A percentile compares a stretch with the other conserved stretches of the same genome.
Evolutionary conservation across 805 yeast species (phyloP).

Genomic region (Myxozyma sirexii): DNA sequence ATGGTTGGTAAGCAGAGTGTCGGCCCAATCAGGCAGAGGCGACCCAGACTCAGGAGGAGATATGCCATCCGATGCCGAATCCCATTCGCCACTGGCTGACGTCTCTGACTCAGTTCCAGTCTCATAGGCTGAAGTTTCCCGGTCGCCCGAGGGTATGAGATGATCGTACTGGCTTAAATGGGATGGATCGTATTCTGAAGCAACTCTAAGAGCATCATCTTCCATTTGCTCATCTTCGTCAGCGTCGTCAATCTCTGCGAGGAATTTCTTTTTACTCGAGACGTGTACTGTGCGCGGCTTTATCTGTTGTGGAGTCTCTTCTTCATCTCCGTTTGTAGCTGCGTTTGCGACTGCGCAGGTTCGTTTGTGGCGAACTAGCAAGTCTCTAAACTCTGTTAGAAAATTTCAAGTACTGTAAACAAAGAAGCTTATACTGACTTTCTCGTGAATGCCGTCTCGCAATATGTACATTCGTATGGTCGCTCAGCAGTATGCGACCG

Average conservation of each 20-base stretch:
- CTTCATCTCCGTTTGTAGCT: background rate
- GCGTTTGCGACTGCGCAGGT: conserved; percentile 22
- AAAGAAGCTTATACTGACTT: too few relatives aligned
- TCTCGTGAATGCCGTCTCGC: conserved; percentile 68
- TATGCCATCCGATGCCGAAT: conserved; percentile 11
- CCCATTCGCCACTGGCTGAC: conserved; percentile 14
- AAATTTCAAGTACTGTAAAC: background rate
- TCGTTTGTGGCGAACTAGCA: conserved; percentile 20
- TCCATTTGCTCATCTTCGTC: conserved; percentile 4
- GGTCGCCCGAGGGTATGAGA: conserved; percentile 5
- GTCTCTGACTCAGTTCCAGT: conserved; percentile 12
- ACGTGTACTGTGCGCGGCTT: background rate
- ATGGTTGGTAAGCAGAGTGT: background rate
- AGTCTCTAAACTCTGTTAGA: conserved; percentile 1
- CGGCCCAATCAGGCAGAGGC: conserved; percentile 5
- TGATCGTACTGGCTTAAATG: conserved; percentile 19
- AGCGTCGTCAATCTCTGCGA: background rate
- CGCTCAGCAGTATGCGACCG: conserved; percentile 83
- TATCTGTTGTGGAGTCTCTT: background rate
- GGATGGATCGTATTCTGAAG: conserved; percentile 11
- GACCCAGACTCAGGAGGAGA: conserved; percentile 11
- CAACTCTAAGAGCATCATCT: conserved; percentile 7
- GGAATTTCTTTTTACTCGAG: background rate
- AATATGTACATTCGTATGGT: conserved; percentile 70
- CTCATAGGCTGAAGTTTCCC: conserved; percentile 7